phyloP scores from a whole-genome alignment of 1,284 basidiomycete species.

The Mycena sp. region DNA sequence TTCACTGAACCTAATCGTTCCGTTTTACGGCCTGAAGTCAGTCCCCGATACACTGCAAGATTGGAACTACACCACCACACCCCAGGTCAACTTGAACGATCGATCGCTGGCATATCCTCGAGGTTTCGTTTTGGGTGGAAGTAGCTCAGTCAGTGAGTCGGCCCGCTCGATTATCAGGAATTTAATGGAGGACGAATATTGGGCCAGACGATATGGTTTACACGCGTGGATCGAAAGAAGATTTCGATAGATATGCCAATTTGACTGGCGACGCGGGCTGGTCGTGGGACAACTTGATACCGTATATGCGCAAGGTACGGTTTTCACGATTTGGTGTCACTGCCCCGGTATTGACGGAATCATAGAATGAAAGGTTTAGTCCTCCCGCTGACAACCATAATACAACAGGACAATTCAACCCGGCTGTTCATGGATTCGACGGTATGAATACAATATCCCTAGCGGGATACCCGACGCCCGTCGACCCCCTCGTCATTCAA shows the following conservation, averaged over 20 bases:
- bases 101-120: slow-evolving; percentile 27
- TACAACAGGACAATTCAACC: background rate
- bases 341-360: background rate
- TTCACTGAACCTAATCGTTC: slow-evolving; percentile 36
- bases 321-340: background rate
- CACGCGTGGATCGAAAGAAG: slow-evolving; percentile 41
- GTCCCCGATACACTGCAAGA: slow-evolving; percentile 31
- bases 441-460: too few relatives aligned
- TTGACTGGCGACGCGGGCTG: slow-evolving; percentile 36
- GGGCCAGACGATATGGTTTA: slow-evolving; percentile 33
- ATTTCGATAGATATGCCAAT: slow-evolving; percentile 40
- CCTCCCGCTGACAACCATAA: background rate
- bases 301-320: slow-evolving; percentile 30
- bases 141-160: slow-evolving; percentile 37
- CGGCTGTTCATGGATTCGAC: too few relatives aligned
- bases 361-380: slow-evolving; percentile 33
- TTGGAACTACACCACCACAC: slow-evolving; percentile 33
- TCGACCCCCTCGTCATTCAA: slow-evolving; percentile 26
- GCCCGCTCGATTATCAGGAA: background rate
- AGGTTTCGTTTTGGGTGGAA: slow-evolving; percentile 37
- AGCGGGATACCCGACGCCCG: background rate
- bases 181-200: background rate
- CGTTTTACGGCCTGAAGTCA: slow-evolving; percentile 30
- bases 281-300: slow-evolving; percentile 40
- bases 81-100: slow-evolving; percentile 30